phyloP scores from a whole-genome alignment of 2,329 filamentous ascomycete genomes.

The Ophiostoma fasciatum region DNA sequence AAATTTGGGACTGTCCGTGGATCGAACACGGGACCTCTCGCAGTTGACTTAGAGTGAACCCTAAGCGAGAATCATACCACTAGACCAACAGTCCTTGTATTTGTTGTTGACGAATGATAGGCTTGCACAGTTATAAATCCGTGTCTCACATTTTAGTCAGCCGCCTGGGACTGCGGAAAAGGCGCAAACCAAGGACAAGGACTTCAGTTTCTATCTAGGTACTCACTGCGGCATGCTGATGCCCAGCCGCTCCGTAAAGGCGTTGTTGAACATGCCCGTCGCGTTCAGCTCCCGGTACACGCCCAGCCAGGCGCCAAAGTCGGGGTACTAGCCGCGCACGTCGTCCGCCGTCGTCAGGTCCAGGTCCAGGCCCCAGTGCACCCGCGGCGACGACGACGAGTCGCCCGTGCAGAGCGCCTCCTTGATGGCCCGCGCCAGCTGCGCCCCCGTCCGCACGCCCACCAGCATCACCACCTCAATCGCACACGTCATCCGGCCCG shows the following conservation, averaged over 20 bases:
- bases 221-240: too few species aligned
- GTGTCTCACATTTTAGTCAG: too few species aligned
- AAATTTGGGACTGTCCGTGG: constrained; percentile 8
- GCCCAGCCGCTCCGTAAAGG: constrained; percentile 14
- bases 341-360: constrained; percentile 12
- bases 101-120: background rate
- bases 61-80: constrained; percentile 55
- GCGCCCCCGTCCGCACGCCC: constrained; percentile 10
- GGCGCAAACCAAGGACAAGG: too few species aligned
- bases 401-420: constrained; percentile 9
- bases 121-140: too few species aligned
- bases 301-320: constrained; percentile 12
- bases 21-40: constrained; percentile 10
- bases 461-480: constrained; percentile 15
- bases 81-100: constrained; percentile 25
- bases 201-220: too few species aligned
- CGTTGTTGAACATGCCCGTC: constrained; percentile 17
- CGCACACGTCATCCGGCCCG: constrained; percentile 13
- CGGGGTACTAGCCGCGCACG: constrained; percentile 13
- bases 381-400: constrained; percentile 7
- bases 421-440: constrained; percentile 12
- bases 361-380: constrained; percentile 16
- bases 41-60: constrained; percentile 18
- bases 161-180: too few species aligned
- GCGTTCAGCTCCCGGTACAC: constrained; percentile 13